Evolutionary conservation across 2,329 filamentous ascomycete genomes (phyloP), one percentile per base, ranked within the genome.

Genomic region (Arthrobotrys iridis): DNA sequence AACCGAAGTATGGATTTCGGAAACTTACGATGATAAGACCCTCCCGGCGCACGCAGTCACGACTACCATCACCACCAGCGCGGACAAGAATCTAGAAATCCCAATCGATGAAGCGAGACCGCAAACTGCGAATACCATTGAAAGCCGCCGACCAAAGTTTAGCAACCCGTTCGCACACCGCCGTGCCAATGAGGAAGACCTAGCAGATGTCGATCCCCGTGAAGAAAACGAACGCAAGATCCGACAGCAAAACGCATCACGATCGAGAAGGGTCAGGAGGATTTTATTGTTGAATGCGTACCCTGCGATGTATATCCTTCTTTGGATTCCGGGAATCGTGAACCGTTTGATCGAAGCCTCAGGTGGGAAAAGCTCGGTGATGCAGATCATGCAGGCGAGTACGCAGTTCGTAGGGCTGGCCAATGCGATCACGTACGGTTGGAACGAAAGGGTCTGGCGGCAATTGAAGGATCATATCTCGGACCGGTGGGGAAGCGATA

Each of bases 251-350:
- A 75, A 75, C 26, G 63, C 71, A 3, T 60, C 71, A 10, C 63
- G 71, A 8, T 68, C 63, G 26, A 62, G 55, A 35, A 40, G 71
- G 2, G 65, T 76, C 26, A 79, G 79, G 50, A 80, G 80, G 52
- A 80, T 83, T 74, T 78, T 83, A 18, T 76, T 83, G 5, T 77
- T 83, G 57, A 82, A 83, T 62, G 82, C 81, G 1, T 83, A 83
- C 55, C 82, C 82, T 0, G 80, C 82, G 46, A 79, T 79, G 37
- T 83, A 82, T 77, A 80, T 83, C 45, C 50, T 83, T 3, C 79
- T 83, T n/a, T 83, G 81, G 82, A 79, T 83, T 4, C 82, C 82
- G 0, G 82, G 82, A 4, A 80, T 83, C 62, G 68, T 78, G 35
- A 83, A 83, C 77, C 79, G 81, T 26, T 58, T 81, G 41, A 78